A percentile compares a stretch with the other conserved stretches of the same genome.
Conservation (phyloP, 306 rosid genomes). For the Echinosophora koreensis region DNA sequence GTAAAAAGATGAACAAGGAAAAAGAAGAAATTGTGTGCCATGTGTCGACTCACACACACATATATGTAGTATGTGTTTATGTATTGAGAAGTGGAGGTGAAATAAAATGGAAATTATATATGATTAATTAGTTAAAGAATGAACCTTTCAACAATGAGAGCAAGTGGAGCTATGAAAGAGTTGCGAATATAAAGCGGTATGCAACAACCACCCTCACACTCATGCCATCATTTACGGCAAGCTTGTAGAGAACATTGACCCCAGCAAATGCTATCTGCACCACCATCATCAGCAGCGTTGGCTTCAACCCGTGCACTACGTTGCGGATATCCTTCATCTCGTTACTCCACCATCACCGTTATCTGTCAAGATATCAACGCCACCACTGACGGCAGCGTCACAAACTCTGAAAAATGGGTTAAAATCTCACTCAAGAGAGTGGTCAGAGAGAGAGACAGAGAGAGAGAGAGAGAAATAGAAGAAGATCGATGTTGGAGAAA, state of each 20-base stretch:
- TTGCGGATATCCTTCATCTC: slow-evolving; percentile 29
- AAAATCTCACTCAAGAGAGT: neutral
- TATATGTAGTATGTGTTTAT: no score
- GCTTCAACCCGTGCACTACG: slow-evolving; percentile 53
- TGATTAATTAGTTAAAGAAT: neutral
- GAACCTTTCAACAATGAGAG: slow-evolving; percentile 69
- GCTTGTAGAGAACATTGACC: slow-evolving; percentile 69
- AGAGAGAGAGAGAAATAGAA: neutral
- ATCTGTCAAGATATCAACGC: neutral
- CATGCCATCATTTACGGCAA: slow-evolving; percentile 77
- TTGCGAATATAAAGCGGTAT: slow-evolving; percentile 69
- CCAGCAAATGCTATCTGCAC: slow-evolving; percentile 62
- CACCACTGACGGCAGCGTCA: neutral
- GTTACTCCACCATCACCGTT: neutral
- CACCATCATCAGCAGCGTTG: slow-evolving; percentile 59
- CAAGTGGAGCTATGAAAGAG: slow-evolving; percentile 66
- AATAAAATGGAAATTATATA: neutral
- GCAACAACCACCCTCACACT: slow-evolving; percentile 60
- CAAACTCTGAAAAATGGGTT: neutral
- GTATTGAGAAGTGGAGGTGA: no score
- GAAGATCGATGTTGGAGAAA: neutral
- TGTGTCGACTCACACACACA: no score
- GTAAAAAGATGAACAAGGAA: no score
- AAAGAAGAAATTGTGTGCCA: no score
- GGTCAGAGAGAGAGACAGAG: no score